A percentile compares a stretch with the other conserved stretches of the same genome.
These are phyloP conservation scores for Casuarina equisetifolia DNA, from an alignment of 306 rosid species.

Conservation along the genomic window DNA sequence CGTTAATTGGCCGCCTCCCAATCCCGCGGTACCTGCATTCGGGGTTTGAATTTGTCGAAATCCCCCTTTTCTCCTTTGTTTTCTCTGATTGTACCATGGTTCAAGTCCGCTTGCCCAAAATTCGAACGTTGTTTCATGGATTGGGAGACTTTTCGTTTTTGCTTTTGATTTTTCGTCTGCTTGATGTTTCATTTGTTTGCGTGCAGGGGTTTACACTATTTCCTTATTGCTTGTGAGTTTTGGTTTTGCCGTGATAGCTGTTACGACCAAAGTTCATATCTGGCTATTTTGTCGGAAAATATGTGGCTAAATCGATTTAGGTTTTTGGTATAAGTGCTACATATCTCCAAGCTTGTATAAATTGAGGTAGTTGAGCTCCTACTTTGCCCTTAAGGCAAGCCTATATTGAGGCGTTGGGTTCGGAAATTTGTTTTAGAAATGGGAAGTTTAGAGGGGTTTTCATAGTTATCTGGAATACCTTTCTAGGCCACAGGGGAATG, in stretches of 20 bases:
- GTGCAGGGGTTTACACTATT: not conserved
- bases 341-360: not conserved
- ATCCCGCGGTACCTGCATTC: conserved; percentile 18
- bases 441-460: not conserved
- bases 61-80: not conserved
- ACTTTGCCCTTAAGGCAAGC: not conserved
- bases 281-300: not conserved
- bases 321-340: conserved; percentile 2
- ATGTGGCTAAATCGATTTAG: not conserved
- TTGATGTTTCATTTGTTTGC: not conserved
- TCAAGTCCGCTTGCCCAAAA: not conserved
- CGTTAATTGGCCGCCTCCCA: conserved; percentile 14
- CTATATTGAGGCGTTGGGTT: not conserved
- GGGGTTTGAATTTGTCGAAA: not conserved
- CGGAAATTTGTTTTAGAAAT: conserved; percentile 8
- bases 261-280: not conserved
- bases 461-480: not conserved
- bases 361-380: not conserved
- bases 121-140: not conserved
- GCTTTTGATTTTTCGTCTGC: not conserved
- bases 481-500: not conserved
- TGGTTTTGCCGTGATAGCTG: not conserved
- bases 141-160: not conserved
- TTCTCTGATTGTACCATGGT: not conserved
- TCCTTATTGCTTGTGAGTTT: not conserved